A percentile compares a stretch with the other conserved stretches of the same genome.
Conservation (phyloP, 306 rosid genomes). For the Abrus precatorius region DNA sequence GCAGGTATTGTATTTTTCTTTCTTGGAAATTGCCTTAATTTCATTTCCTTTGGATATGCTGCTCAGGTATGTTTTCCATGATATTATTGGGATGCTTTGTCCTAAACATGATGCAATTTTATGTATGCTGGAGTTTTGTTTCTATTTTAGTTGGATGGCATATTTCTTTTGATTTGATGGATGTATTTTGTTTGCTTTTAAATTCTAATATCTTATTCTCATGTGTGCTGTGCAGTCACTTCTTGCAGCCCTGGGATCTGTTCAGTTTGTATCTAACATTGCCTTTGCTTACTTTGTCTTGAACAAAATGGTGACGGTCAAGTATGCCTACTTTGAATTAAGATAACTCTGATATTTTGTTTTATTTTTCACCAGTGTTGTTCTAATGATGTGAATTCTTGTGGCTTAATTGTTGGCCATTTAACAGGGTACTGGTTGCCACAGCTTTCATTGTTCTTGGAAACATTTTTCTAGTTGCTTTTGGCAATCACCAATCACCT, state of each 20-base stretch:
- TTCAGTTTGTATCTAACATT: conserved; percentile 95
- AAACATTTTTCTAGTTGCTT: conserved; percentile 90
- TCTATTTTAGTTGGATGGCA: conserved; percentile 13
- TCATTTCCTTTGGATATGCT: conserved; percentile 95
- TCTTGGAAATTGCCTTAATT: conserved; percentile 92
- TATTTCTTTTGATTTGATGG: not conserved
- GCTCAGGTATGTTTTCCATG: conserved; percentile 77
- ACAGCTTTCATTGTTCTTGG: conserved; percentile 98
- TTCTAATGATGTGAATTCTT: conserved; percentile 20
- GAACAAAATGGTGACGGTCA: conserved; percentile 93
- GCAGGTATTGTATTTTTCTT: conserved; percentile 88
- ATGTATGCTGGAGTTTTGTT: not conserved
- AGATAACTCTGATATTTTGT: conserved; percentile 35
- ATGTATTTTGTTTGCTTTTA: conserved; percentile 5
- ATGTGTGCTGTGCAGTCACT: conserved; percentile 73
- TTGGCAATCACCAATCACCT: conserved; percentile 99
- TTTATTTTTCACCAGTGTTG: conserved; percentile 6
- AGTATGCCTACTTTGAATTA: conserved; percentile 70
- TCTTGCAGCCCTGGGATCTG: conserved; percentile 98
- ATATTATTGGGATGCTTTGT: conserved; percentile 18
- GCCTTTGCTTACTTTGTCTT: conserved; percentile 96
- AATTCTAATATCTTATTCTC: conserved; percentile 29
- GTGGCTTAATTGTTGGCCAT: conserved; percentile 37
- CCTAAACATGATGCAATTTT: conserved; percentile 31
- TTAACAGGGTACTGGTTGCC: conserved; percentile 90